These are phyloP conservation scores for Leccinum solheimii DNA, from an alignment of 1,284 basidiomycete genomes.

Conservation along the genomic window DNA sequence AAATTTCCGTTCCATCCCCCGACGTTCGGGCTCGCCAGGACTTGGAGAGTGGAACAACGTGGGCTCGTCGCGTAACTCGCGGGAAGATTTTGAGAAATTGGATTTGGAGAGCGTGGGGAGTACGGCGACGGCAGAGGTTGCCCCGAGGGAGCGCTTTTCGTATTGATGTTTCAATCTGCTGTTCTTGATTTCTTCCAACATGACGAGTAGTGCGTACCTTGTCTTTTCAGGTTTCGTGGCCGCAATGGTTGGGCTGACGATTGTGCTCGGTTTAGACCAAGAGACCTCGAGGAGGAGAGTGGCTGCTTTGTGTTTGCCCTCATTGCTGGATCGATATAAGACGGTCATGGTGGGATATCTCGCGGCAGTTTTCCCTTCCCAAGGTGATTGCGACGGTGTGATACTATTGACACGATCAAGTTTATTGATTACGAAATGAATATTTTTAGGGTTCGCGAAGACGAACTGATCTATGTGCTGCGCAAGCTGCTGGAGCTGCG, in stretches of 20 bases:
- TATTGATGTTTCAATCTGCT: conserved; percentile 95
- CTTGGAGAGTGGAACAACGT: conserved; percentile 8
- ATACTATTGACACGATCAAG: no score
- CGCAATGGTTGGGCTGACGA: background rate
- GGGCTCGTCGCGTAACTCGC: conserved; percentile 11
- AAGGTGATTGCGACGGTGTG: no score
- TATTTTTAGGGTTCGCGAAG: no score
- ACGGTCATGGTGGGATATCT: no score
- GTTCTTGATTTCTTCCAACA: conserved; percentile 74
- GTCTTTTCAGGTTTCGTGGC: background rate
- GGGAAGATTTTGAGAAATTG: conserved; percentile 41
- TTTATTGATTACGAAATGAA: no score
- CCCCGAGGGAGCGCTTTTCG: conserved; percentile 81
- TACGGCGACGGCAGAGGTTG: conserved; percentile 55
- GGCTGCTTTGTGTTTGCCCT: no score
- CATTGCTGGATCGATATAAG: no score
- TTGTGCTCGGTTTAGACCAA: conserved; percentile 43
- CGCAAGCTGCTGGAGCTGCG: no score
- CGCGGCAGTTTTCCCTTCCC: no score
- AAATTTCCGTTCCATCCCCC: conserved; percentile 34
- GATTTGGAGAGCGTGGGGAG: conserved; percentile 53
- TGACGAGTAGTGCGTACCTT: conserved; percentile 50
- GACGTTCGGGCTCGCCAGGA: conserved; percentile 18
- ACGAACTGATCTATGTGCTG: no score
- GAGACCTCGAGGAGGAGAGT: no score